These are phyloP conservation scores for Linaria vulgaris DNA, from an alignment of 257 asterid species.

Conservation along the genomic window DNA sequence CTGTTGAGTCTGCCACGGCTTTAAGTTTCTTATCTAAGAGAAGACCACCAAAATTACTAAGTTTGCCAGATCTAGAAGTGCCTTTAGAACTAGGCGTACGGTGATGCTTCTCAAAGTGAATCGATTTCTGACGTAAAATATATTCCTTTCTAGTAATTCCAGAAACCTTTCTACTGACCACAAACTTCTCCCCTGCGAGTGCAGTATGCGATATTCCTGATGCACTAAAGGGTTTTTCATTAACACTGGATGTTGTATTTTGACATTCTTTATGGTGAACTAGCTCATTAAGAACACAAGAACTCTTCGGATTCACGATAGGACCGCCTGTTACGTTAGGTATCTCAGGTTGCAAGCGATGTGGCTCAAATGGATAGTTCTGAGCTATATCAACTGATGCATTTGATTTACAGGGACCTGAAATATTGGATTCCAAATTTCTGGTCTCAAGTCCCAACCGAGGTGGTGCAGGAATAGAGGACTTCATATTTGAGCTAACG, in stretches of 20 bases:
- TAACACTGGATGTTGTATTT: slow-evolving; percentile 31
- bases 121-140: slow-evolving; percentile 68
- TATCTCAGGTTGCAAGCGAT: slow-evolving; percentile 53
- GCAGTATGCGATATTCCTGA: slow-evolving; percentile 48
- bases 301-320: slow-evolving; percentile 36
- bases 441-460: slow-evolving; percentile 42
- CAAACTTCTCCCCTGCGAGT: slow-evolving; percentile 56
- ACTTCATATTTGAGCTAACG: slow-evolving; percentile 31
- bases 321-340: slow-evolving; percentile 31
- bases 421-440: slow-evolving; percentile 38
- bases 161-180: slow-evolving; percentile 61
- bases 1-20: slow-evolving; percentile 60
- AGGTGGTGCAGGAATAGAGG: slow-evolving; percentile 40
- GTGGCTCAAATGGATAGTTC: slow-evolving; percentile 38
- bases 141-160: slow-evolving; percentile 75
- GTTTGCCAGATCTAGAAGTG: slow-evolving; percentile 53
- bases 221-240: slow-evolving; percentile 53
- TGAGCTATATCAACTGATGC: slow-evolving; percentile 42
- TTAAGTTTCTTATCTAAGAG: slow-evolving; percentile 77
- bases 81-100: slow-evolving; percentile 67
- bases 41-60: slow-evolving; percentile 56
- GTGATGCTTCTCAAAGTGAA: slow-evolving; percentile 70
- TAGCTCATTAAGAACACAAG: slow-evolving; percentile 36
- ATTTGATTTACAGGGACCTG: slow-evolving; percentile 44
- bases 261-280: slow-evolving; percentile 47